Percentiles rank a stretch among this genome's conserved stretches.
Evolutionary conservation across 306 rosid species (phyloP).

Genomic region (Hylodesmum podocarpum): DNA sequence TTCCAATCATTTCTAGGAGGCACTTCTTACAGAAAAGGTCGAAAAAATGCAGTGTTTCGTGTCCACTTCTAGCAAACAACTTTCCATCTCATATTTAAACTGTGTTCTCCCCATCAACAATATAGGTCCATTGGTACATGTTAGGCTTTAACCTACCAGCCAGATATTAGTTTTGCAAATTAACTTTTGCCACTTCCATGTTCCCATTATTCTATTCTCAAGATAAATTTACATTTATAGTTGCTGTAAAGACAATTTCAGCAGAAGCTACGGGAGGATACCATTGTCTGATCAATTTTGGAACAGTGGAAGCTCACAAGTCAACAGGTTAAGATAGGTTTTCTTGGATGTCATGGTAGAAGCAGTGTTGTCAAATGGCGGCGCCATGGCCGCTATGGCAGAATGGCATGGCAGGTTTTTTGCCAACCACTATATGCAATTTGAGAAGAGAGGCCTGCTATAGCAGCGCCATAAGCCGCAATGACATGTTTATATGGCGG

Average conservation of each 20-base stretch:
- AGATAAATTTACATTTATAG: neutral
- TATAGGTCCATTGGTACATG: neutral
- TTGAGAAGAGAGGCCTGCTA: too few relatives aligned
- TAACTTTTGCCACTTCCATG: neutral
- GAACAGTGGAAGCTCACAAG: neutral
- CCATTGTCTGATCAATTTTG: neutral
- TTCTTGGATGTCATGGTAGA: neutral
- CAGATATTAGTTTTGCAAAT: neutral
- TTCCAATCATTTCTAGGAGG: slow-evolving; percentile 19
- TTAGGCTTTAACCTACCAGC: neutral
- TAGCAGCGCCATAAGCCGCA: too few relatives aligned
- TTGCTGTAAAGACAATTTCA: neutral
- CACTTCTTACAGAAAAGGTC: neutral
- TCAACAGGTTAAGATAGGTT: neutral
- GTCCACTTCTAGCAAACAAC: neutral
- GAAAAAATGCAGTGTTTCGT: neutral
- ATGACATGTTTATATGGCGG: too few relatives aligned
- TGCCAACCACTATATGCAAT: too few relatives aligned
- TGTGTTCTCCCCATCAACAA: neutral
- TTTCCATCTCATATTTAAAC: neutral
- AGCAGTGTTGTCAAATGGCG: too few relatives aligned
- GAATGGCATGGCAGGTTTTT: too few relatives aligned
- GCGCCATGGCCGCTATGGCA: too few relatives aligned
- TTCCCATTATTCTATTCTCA: neutral
- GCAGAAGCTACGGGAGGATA: neutral